phyloP scores from a whole-genome alignment of 495 filamentous ascomycete genomes.

The Aspergillus ellipticus region DNA sequence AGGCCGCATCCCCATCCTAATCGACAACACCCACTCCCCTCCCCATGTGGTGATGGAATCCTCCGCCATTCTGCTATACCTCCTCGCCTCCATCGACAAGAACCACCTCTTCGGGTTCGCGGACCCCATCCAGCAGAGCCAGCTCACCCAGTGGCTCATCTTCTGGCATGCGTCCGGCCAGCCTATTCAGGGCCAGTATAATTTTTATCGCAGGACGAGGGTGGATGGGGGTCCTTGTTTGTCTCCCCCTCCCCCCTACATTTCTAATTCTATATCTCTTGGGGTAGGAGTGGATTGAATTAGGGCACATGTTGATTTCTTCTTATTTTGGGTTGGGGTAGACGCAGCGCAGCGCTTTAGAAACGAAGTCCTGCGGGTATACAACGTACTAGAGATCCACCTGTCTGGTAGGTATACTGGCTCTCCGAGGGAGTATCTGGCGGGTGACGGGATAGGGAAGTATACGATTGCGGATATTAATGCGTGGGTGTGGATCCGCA shows the following conservation, averaged over 20 bases:
- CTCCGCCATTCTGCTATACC: not conserved
- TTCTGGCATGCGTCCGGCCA: slow-evolving; percentile 36
- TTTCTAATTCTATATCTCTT: too few relatives aligned
- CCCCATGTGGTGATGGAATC: slow-evolving; percentile 2
- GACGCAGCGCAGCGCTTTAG: slow-evolving; percentile 1
- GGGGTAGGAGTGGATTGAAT: too few relatives aligned
- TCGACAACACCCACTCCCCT: not conserved
- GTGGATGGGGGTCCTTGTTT: not conserved
- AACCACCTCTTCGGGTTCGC: slow-evolving; percentile 29
- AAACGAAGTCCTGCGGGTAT: not conserved
- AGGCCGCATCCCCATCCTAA: slow-evolving; percentile 3
- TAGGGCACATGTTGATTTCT: too few relatives aligned
- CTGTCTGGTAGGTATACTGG: not conserved
- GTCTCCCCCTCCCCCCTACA: not conserved
- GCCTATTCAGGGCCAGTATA: slow-evolving; percentile 27
- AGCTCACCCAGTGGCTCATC: slow-evolving; percentile 27
- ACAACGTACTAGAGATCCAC: not conserved
- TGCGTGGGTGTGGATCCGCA: slow-evolving; percentile 2
- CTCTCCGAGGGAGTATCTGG: not conserved
- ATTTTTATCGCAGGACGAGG: slow-evolving; percentile 21
- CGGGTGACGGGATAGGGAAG: not conserved
- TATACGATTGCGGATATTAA: slow-evolving; percentile 8
- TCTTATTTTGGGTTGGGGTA: too few relatives aligned
- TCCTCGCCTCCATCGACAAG: not conserved
- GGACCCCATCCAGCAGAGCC: slow-evolving; percentile 25